Conservation (phyloP, 768 basidiomycete genomes). For the Tulasnella sp. region DNA sequence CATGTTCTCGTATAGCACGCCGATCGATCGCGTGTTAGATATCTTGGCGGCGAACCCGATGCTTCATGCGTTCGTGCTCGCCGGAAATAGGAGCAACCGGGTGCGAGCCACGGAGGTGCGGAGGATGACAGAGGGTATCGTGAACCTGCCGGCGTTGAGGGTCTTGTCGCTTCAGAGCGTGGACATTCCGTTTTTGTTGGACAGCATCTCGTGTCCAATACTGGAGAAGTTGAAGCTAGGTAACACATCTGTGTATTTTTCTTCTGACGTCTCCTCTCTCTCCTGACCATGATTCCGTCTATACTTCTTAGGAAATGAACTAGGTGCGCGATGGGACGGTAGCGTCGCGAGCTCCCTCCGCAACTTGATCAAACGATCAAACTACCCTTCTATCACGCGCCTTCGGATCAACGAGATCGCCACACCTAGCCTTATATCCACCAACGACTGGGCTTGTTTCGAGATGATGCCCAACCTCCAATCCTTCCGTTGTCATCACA, state of each 20-base stretch:
- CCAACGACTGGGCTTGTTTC: slow-evolving; percentile 8
- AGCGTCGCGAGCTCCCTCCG: not conserved
- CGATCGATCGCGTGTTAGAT: not conserved
- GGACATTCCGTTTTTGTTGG: slow-evolving; percentile 10
- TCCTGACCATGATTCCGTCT: too few species aligned
- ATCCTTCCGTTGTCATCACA: slow-evolving; percentile 14
- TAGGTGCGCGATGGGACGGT: slow-evolving; percentile 7
- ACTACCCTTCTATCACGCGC: slow-evolving; percentile 7
- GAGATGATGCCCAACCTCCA: slow-evolving; percentile 2
- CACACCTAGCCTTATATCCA: not conserved
- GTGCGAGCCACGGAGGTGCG: not conserved
- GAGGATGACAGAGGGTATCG: not conserved
- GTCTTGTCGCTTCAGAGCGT: slow-evolving; percentile 14
- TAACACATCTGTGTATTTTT: too few species aligned
- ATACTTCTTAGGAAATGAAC: slow-evolving; percentile 1
- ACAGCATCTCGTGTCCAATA: not conserved
- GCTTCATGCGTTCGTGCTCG: slow-evolving; percentile 10
- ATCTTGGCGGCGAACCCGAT: slow-evolving; percentile 10
- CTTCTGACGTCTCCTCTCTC: too few species aligned
- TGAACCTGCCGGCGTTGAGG: slow-evolving; percentile 4
- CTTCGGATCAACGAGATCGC: slow-evolving; percentile 14
- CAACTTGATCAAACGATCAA: not conserved
- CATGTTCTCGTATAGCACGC: slow-evolving; percentile 7
- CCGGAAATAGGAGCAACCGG: slow-evolving; percentile 11
- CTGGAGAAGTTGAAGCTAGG: slow-evolving; percentile 13